Evolutionary conservation across 805 yeast species (phyloP), one percentile per base, ranked within the genome.

Genomic region (Ogataea angusta): DNA sequence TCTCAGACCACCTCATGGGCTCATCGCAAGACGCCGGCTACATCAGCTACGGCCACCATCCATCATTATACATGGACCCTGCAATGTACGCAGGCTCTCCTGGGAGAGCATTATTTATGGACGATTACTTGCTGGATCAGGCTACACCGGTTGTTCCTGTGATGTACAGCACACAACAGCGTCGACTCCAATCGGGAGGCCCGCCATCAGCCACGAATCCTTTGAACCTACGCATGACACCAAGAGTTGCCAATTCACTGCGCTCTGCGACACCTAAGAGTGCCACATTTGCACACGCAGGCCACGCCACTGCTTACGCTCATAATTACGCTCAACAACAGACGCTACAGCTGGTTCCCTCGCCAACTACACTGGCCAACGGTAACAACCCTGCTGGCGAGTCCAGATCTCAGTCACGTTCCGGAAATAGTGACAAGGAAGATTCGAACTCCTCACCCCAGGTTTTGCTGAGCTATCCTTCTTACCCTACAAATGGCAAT

Each of bases 1-100:
- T 38, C 19, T 38, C 42, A 38, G 44, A 63, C 54, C 45, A 53
- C 69, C 68, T 45, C 60, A 72, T 32, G 65, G 62, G 23, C 19
- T 30, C 29, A 45, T 34, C 33, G 7, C 48, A 42, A 9, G 56
- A 49, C 1, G n/a, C 28, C 9, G 46, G 38, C 28, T 51, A 48
- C 21, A 32, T 46, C 22, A 38, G 53, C 15, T 49, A 49, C 40
- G 54, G 54, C 6, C 53, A 50, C 27, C 56, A 52, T 30, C 53
- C 55, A 6, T 40, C 52, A 10, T 34, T 44, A 3, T 53, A 49
- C 29, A 45, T 54, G 51, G 59, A 54, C 24, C 57, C 60, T 15
- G 40, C 56, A 10, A 36, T 54, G 45, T 57, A 49, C 38, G 35
- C 56, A 23, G 49, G 49, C n/a, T 57, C 62, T 10, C 60, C 60